These are phyloP conservation scores for Mortierella alpina DNA, from an alignment of 192 early-diverging fungal genomes.

Conservation along the genomic window DNA sequence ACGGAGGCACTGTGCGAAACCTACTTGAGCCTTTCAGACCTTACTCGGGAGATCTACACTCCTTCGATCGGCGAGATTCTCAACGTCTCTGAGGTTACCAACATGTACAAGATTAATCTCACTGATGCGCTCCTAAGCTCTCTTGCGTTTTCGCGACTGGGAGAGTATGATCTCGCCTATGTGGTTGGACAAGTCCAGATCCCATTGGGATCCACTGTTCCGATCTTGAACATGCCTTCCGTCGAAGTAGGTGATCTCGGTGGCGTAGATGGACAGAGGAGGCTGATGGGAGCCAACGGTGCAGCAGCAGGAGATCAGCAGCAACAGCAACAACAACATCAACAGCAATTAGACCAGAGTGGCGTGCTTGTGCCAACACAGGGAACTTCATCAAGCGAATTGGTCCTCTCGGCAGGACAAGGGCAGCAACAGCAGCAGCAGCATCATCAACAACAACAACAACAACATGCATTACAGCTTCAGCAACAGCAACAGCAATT, in stretches of 20 bases:
- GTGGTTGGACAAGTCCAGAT: slow-evolving; percentile 83
- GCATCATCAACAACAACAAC: background rate
- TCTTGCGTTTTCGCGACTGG: slow-evolving; percentile 76
- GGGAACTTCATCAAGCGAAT: background rate
- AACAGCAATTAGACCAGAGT: background rate
- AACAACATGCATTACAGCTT: slow-evolving; percentile 12
- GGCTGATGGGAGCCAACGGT: background rate
- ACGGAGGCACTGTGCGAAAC: slow-evolving; percentile 74
- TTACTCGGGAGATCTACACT: slow-evolving; percentile 88
- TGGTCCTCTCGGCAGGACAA: slow-evolving; percentile 3
- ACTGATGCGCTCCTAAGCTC: slow-evolving; percentile 91
- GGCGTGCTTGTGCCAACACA: background rate
- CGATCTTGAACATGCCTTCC: slow-evolving; percentile 77
- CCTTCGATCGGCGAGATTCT: slow-evolving; percentile 86
- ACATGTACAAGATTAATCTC: slow-evolving; percentile 87
- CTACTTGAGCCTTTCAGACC: slow-evolving; percentile 69
- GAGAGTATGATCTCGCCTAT: slow-evolving; percentile 82
- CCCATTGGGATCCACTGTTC: slow-evolving; percentile 69
- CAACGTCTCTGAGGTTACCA: slow-evolving; percentile 89
- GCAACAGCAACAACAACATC: background rate
- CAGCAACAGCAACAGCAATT: slow-evolving; percentile 49
- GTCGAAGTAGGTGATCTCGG: slow-evolving; percentile 40
- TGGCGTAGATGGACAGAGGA: slow-evolving; percentile 8
- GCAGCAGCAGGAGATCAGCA: background rate
- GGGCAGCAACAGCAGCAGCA: slow-evolving; percentile 15